Percentiles rank a stretch among this genome's conserved stretches.
phyloP scores from a whole-genome alignment of 2,329 filamentous ascomycete species.

The Fusarium sp. region DNA sequence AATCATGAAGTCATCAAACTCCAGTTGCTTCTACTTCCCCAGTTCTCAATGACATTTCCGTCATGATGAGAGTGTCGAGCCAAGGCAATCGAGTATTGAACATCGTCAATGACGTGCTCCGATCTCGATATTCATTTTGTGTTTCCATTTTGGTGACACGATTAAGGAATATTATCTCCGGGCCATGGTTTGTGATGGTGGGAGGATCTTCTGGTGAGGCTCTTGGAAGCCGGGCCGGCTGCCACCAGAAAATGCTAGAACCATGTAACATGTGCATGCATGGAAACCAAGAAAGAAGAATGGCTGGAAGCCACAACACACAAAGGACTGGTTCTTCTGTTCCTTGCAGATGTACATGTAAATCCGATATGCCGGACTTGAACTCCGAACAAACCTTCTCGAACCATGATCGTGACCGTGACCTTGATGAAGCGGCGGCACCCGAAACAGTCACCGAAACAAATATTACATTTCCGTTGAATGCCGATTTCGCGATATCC shows the following conservation, averaged over 20 bases:
- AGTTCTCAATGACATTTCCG: conserved; percentile 13
- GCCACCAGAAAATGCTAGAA: conserved; percentile 39
- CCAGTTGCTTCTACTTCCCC: conserved; percentile 39
- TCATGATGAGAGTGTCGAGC: conserved; percentile 15
- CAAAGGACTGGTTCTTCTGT: not conserved
- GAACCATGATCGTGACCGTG: conserved; percentile 1
- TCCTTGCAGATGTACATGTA: not conserved
- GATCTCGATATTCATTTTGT: conserved; percentile 25
- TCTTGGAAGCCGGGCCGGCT: conserved; percentile 42
- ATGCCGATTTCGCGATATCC: not conserved
- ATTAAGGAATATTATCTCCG: conserved; percentile 33
- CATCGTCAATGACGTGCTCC: conserved; percentile 39
- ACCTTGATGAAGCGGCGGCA: not conserved
- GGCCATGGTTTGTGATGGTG: conserved; percentile 20
- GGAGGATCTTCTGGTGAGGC: conserved; percentile 33
- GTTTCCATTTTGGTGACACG: conserved; percentile 20
- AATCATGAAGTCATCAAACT: conserved; percentile 42
- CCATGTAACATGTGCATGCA: conserved; percentile 28
- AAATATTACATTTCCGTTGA: not conserved
- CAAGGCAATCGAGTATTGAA: conserved; percentile 22
- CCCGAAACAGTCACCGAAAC: not conserved
- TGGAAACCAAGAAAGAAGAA: conserved; percentile 17
- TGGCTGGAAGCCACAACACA: conserved; percentile 1
- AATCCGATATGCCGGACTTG: not conserved
- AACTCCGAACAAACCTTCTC: not conserved